Evolutionary conservation across 2,329 filamentous ascomycete genomes (phyloP), one percentile per base, ranked within the genome.

Genomic region (Neoscytalidium dimidiatum): DNA sequence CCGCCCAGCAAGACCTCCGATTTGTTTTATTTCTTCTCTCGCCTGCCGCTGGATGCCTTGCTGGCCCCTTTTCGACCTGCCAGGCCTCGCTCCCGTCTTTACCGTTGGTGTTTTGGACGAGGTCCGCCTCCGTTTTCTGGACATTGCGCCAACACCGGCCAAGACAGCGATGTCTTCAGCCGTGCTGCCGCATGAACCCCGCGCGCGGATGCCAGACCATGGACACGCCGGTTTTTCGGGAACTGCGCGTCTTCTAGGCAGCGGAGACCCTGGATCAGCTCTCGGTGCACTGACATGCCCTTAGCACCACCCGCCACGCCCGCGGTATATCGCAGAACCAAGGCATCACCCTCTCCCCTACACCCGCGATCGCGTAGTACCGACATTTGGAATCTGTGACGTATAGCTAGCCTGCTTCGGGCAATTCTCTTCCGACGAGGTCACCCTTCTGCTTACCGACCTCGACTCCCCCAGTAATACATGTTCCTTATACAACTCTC

Each of bases 371-470:
- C 41, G 56, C 41, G 56, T 60, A 46, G 56, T 28, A 60, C 56
- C 21, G 56, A 33, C 38, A 60, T 60, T 60, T 60, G 56, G 56
- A 60, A 60, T 60, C 41, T 46, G 26, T 46, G 56, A 60, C 56
- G 56, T 60, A 33, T 31, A n/a, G 56, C 56, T 60, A 60, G 56
- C 56, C 56, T 41, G 38, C 56, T 46, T 56, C 41, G 26, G 56
- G 41, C 53, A 58, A 29, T 13, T 5, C 53, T 8, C 17, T 46
- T 46, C 56, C 56, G 56, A 46, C 28, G 33, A 26, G 31, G 52
- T 57, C 35, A 57, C 23, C 51, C 31, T 35, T 31, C 33, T 17
- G 53, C 53, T 41, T 44, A 57, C 21, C 53, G 9, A 19, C 23
- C 19, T 5, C 52, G 38, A 53, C n/a, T 14, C 51, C 23, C 28